Evolutionary conservation across 441 rosid species (phyloP), one percentile per base, ranked within the genome.

Genomic region (Melastoma candidum): DNA sequence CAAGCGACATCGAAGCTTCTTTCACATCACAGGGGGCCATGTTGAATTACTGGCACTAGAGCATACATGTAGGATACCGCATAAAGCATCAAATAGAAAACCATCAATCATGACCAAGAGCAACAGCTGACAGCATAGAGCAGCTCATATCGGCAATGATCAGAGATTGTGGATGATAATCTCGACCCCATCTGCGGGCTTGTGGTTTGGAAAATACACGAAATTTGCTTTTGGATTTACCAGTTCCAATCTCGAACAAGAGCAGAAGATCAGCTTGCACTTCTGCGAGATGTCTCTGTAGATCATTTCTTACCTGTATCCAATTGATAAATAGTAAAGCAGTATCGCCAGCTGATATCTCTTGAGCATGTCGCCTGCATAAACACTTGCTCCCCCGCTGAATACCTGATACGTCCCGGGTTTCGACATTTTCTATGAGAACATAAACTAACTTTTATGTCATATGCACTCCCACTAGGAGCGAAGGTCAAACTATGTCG

Each of bases 181-280:
- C 41, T 51, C 45, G 1, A 12, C 44, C 39, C 22, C 17, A 7
- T 51, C 44, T 12, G 45, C 41, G 1, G 54, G 54, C 12, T 17
- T 3, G 39, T 11, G 41, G 54, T 51, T 39, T 0, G 54, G 25
- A 51, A 51, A 41, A 29, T 12, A 51, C 12, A 51, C 44, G 1
- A 51, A 51, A 13, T 12, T 12, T 6, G 5, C 22, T 5, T 51
- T 44, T 3, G 44, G 2, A 24, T 51, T 32, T 14, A 32, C 12
- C 54, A 51, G 39, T 32, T 51, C 44, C 54, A 39, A 51, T 44
- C 54, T 51, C 24, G 14, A 3, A 51, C 54, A 51, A 29, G 12
- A 12, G 25, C 26, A 39, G n/a, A 50, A 51, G 43, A 26, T 29
- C 17, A 6, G 7, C 7, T 11, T 51, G 11, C 39, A 27, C 17